Evolutionary conservation across 768 basidiomycete genomes (phyloP).

Genomic region (Tylopilus vinaceipallidus): DNA sequence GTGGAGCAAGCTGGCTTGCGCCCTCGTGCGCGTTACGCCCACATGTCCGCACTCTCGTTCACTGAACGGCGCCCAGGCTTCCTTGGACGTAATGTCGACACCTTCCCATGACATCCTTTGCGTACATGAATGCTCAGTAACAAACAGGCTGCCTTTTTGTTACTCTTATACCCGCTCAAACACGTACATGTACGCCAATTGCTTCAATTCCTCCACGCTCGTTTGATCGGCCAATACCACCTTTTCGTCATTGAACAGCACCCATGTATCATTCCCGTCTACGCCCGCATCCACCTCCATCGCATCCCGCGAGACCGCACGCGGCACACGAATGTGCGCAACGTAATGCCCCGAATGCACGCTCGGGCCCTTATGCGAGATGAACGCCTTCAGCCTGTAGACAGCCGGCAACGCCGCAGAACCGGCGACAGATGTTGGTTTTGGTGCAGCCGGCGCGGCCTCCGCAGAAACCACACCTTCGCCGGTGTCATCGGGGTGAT

Average conservation of each 20-base stretch:
- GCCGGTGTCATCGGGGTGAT: slow-evolving; percentile 83
- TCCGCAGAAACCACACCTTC: slow-evolving; percentile 43
- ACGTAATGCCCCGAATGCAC: slow-evolving; percentile 96
- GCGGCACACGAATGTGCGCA: slow-evolving; percentile 58
- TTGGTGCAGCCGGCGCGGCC: slow-evolving; percentile 16
- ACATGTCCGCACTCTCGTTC: too few relatives aligned
- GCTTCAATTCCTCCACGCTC: slow-evolving; percentile 78
- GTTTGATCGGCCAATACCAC: slow-evolving; percentile 85
- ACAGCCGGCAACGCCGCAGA: slow-evolving; percentile 63
- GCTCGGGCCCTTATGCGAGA: slow-evolving; percentile 95
- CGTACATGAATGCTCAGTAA: too few relatives aligned
- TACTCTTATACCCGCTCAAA: slow-evolving; percentile 60
- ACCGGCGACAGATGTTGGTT: slow-evolving; percentile 41
- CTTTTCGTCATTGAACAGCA: slow-evolving; percentile 95
- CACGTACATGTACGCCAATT: slow-evolving; percentile 90
- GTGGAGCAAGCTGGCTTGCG: too few relatives aligned
- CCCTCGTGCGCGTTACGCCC: too few relatives aligned
- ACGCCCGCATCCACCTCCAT: slow-evolving; percentile 26
- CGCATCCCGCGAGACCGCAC: slow-evolving; percentile 1
- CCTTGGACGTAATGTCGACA: too few relatives aligned
- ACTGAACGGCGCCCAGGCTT: too few relatives aligned
- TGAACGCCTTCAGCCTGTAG: slow-evolving; percentile 87
- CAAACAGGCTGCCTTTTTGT: too few relatives aligned
- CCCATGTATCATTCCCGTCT: slow-evolving; percentile 56
- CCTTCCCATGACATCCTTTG: too few relatives aligned